phyloP scores from a whole-genome alignment of 2,329 filamentous ascomycete species.

The Diaporthe ampelina region DNA sequence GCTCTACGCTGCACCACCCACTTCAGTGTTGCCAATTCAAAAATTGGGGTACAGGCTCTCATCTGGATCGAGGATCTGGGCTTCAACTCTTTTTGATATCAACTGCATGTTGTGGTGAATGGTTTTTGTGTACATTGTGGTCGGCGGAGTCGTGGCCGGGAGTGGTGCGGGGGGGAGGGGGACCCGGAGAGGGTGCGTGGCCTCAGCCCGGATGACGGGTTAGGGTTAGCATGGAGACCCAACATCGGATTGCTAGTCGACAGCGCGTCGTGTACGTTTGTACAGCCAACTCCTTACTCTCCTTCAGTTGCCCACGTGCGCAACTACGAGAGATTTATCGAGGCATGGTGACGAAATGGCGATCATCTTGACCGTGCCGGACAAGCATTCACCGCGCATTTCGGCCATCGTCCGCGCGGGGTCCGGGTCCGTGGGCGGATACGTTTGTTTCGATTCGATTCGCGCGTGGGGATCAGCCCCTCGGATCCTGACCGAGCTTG shows the following conservation, averaged over 20 bases:
- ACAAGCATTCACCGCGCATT: conserved; percentile 20
- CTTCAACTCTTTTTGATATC: no score
- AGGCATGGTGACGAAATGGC: neutral
- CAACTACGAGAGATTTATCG: neutral
- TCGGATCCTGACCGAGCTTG: conserved; percentile 24
- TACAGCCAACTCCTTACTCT: no score
- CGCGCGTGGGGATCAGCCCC: conserved; percentile 2
- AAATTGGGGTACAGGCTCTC: neutral
- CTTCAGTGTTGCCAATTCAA: neutral
- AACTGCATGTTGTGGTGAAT: no score
- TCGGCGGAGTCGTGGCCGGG: neutral
- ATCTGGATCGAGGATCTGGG: neutral
- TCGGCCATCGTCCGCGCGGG: conserved; percentile 29
- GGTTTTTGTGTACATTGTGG: neutral
- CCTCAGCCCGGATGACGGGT: neutral
- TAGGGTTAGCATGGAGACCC: neutral
- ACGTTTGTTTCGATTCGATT: conserved; percentile 7
- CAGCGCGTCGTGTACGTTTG: no score
- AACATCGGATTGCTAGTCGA: neutral
- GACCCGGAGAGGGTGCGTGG: neutral
- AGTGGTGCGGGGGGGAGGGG: no score
- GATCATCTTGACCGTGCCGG: conserved; percentile 5
- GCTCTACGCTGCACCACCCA: neutral
- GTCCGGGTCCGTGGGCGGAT: conserved; percentile 3
- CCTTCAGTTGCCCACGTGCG: neutral